phyloP scores from a whole-genome alignment of 2,329 filamentous ascomycete genomes.

The Arthrobotrys megalospora region DNA sequence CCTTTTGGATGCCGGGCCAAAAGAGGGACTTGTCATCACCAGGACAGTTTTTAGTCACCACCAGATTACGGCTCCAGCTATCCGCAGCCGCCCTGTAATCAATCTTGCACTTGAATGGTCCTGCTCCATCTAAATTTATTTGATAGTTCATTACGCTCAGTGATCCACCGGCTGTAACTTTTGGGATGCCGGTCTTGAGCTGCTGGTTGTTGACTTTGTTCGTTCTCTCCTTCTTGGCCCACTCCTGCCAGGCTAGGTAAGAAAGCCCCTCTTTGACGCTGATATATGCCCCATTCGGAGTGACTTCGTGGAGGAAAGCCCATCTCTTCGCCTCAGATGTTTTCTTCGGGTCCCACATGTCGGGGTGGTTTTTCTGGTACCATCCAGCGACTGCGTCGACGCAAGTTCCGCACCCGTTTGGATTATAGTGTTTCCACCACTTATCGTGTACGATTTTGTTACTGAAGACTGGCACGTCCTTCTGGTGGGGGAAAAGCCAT shows the following conservation, averaged over 20 bases:
- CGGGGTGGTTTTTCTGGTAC: conserved; percentile 4
- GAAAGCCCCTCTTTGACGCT: neutral
- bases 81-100: neutral
- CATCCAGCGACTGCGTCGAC: neutral
- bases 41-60: conserved; percentile 6
- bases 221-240: neutral
- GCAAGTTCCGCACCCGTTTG: neutral
- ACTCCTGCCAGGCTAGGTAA: neutral
- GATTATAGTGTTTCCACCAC: neutral
- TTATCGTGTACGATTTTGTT: conserved; percentile 3
- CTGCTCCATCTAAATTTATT: conserved; percentile 9
- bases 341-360: conserved; percentile 5
- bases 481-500: neutral
- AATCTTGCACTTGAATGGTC: conserved; percentile 19
- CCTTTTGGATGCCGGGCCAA: conserved; percentile 13
- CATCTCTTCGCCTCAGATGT: neutral
- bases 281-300: neutral
- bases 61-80: neutral
- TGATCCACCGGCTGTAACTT: conserved; percentile 9
- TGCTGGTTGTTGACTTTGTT: neutral
- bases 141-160: conserved; percentile 9
- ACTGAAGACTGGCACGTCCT: conserved; percentile 4
- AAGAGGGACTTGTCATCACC: neutral
- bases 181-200: conserved; percentile 1
- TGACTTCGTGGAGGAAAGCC: neutral